Evolutionary conservation across 1,284 basidiomycete genomes (phyloP).

Genomic region (Boletellus deceptivus): DNA sequence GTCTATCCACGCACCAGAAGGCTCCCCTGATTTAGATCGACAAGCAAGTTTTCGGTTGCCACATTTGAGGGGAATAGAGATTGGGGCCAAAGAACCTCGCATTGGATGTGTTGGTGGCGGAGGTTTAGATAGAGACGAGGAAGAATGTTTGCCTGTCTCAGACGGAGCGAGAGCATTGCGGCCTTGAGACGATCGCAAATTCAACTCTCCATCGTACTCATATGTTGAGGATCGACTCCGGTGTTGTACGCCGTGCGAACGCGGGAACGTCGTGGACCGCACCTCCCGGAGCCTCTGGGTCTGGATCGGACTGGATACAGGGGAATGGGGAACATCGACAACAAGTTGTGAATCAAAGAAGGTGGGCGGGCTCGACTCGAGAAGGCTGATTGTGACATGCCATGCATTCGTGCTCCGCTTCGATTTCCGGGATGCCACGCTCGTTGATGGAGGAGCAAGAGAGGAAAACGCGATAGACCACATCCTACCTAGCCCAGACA

Average conservation of each 20-base stretch:
- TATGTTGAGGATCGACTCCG: neutral
- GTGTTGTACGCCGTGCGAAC: neutral
- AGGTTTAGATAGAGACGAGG: neutral
- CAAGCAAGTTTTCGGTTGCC: constrained; percentile 14
- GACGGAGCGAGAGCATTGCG: neutral
- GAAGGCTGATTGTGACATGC: constrained; percentile 48
- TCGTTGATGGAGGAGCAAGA: constrained; percentile 5
- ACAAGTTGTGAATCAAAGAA: constrained; percentile 20
- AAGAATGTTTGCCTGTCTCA: neutral
- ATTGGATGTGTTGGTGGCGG: constrained; percentile 6
- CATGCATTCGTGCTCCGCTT: constrained; percentile 41
- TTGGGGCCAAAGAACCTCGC: neutral
- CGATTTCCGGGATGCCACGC: constrained; percentile 3
- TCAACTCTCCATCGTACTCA: neutral
- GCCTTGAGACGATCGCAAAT: neutral
- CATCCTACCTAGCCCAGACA: constrained; percentile 36
- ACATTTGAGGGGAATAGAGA: constrained; percentile 9
- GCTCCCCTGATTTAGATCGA: neutral
- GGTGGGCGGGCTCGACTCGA: constrained; percentile 24
- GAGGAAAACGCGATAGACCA: constrained; percentile 31
- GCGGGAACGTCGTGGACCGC: constrained; percentile 3
- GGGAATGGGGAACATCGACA: constrained; percentile 3
- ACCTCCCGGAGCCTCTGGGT: neutral
- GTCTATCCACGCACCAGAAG: constrained; percentile 5
- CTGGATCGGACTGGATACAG: neutral